A percentile compares a stretch with the other conserved stretches of the same genome.
These are phyloP conservation scores for Syncephalastrum contaminatum DNA, from an alignment of 371 early-diverging fungal species.

Conservation along the genomic window DNA sequence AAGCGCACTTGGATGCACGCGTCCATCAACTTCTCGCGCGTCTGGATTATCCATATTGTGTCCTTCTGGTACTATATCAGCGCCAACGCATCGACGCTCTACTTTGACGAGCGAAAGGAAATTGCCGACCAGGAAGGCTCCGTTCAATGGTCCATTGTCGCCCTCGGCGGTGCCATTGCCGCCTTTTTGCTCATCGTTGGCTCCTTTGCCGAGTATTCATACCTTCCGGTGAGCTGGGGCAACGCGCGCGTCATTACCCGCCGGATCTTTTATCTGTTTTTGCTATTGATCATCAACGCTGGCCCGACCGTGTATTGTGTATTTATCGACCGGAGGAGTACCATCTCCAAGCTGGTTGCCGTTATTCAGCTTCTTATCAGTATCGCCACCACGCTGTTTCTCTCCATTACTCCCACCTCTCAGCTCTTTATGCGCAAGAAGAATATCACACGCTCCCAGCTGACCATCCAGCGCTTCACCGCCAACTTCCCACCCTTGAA, in stretches of 20 bases:
- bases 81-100: conserved; percentile 71
- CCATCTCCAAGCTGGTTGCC: conserved; percentile 58
- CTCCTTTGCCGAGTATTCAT: conserved; percentile 69
- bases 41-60: conserved; percentile 86
- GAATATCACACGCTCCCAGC: conserved; percentile 33
- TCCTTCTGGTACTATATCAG: conserved; percentile 84
- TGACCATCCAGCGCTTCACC: conserved; percentile 74
- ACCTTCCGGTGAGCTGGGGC: conserved; percentile 64
- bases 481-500: conserved; percentile 78
- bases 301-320: conserved; percentile 71
- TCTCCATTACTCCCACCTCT: conserved; percentile 70
- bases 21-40: conserved; percentile 81
- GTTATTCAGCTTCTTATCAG: conserved; percentile 68
- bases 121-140: conserved; percentile 42
- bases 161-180: conserved; percentile 75
- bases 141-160: conserved; percentile 70
- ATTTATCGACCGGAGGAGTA: conserved; percentile 45
- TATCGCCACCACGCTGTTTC: conserved; percentile 61
- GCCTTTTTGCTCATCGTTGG: conserved; percentile 67
- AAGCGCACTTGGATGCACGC: conserved; percentile 84
- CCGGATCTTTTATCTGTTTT: conserved; percentile 58
- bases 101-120: conserved; percentile 44
- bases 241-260: conserved; percentile 60
- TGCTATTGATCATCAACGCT: conserved; percentile 63
- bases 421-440: conserved; percentile 60